Base-by-base conservation (phyloP, 1,139 yeast species). In the Kurtzmaniella quercitrusa region DNA sequence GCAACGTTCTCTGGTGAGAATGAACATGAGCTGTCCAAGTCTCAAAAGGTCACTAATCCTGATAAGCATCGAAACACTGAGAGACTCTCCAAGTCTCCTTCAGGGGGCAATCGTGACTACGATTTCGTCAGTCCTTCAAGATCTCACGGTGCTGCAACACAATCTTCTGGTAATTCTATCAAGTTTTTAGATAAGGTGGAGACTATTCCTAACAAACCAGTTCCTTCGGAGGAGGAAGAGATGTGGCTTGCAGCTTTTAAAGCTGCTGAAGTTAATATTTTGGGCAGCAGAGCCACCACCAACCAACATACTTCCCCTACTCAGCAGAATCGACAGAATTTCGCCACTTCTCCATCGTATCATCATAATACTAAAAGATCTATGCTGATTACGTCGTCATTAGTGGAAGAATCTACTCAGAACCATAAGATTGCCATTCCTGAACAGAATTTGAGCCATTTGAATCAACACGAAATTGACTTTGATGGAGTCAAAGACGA, bases 131-230 rank as follows among this genome's bases (percentile, higher is more conserved):
- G 36, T 21, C 25, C 38, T 19, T 9, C 19, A 19, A 36, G 21
- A 14, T 19, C 23, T 12, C 2, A 11, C 25, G n/a, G 19, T 5
- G 21, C 46, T 18, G 23, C 40, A 17, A 47, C 54, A 1, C 43
- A 43, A 29, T 45, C 56, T 1, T 58, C 62, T 2, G 49, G 48
- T 3, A 54, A 58, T 37, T 69, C 75, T 2, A 72, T 72, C 45
- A 67, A 69, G 49, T 72, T 72, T 46, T 60, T 60, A 41, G 70
- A 68, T 14, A 60, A 58, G 8, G 73, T 70, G 8, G 72, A 70
- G 48, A 71, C 75, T 2, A 70, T 71, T 31, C 39, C 43, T 10
- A 38, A 31, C 33, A 40, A 40, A 15, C 44, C 44, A 5, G 33
- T 25, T 10, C 16, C 16, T 5, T 12, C 38, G 16, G 47, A 54